Evolutionary conservation across 164 flowering plant species (phyloP).

Genomic region (Euptelea pleiosperma): DNA sequence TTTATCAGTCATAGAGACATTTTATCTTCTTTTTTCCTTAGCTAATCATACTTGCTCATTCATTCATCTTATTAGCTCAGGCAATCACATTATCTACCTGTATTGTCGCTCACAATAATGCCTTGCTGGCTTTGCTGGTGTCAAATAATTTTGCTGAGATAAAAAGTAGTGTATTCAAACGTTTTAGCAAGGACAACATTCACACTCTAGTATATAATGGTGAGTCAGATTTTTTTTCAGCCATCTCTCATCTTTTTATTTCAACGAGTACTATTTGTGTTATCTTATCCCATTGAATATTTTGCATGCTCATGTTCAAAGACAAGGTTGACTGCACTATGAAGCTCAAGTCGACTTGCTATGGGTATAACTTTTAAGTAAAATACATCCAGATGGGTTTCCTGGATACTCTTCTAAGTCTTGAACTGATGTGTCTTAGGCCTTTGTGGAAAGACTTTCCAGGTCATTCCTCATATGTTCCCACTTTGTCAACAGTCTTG

Average conservation of each 20-base stretch:
- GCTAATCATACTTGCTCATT: conserved; percentile 70
- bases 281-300: too few relatives aligned
- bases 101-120: conserved; percentile 95
- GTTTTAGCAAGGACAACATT: conserved; percentile 87
- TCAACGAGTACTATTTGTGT: too few relatives aligned
- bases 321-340: too few relatives aligned
- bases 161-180: conserved; percentile 94
- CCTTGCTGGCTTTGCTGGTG: conserved; percentile 83
- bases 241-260: neutral
- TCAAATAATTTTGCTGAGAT: conserved; percentile 97
- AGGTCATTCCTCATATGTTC: too few relatives aligned
- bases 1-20: neutral
- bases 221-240: conserved; percentile 32
- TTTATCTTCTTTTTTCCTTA: conserved; percentile 48
- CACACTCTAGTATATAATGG: conserved; percentile 80
- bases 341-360: too few relatives aligned
- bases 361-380: too few relatives aligned
- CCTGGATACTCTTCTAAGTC: too few relatives aligned
- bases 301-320: too few relatives aligned
- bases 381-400: too few relatives aligned
- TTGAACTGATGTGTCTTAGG: too few relatives aligned
- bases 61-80: conserved; percentile 92
- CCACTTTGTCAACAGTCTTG: neutral
- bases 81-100: conserved; percentile 93
- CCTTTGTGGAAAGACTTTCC: too few relatives aligned